Evolutionary conservation across 805 yeast genomes (phyloP).

Genomic region (Wickerhamiella bombiphila): DNA sequence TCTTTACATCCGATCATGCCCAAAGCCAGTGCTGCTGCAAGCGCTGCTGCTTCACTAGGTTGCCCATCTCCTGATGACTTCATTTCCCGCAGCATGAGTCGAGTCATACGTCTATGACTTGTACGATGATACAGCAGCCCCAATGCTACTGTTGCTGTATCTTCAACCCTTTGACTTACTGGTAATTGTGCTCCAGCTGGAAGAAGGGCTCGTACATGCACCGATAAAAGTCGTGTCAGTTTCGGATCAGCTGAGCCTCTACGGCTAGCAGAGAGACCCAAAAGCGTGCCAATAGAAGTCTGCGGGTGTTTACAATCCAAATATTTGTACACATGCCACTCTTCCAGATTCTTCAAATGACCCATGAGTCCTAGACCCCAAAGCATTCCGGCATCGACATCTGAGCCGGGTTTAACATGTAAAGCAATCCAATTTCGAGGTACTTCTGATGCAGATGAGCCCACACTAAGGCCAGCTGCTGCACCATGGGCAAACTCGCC

Average conservation of each 20-base stretch:
- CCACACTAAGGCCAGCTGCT: slow-evolving; percentile 55
- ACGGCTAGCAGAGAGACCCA: slow-evolving; percentile 88
- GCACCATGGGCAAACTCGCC: slow-evolving; percentile 88
- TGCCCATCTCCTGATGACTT: slow-evolving; percentile 15
- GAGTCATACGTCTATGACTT: slow-evolving; percentile 77
- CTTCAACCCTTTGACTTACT: slow-evolving; percentile 68
- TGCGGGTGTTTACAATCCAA: slow-evolving; percentile 75
- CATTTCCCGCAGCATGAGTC: slow-evolving; percentile 57
- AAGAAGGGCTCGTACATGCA: slow-evolving; percentile 79
- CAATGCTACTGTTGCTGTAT: slow-evolving; percentile 82
- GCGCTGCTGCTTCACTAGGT: slow-evolving; percentile 32
- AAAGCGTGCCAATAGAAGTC: slow-evolving; percentile 71
- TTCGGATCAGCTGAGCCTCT: slow-evolving; percentile 73
- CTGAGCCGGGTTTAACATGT: slow-evolving; percentile 23
- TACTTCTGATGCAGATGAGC: not conserved
- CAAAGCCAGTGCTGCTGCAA: slow-evolving; percentile 55
- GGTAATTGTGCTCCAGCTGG: slow-evolving; percentile 85
- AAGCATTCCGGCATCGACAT: slow-evolving; percentile 92
- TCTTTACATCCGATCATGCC: slow-evolving; percentile 69
- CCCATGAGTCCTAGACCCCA: slow-evolving; percentile 87
- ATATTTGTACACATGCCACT: slow-evolving; percentile 92
- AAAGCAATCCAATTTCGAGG: not conserved
- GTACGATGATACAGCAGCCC: slow-evolving; percentile 70
- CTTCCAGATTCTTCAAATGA: slow-evolving; percentile 66
- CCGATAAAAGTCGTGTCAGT: slow-evolving; percentile 78